Percentiles rank a stretch among this genome's conserved stretches.
Evolutionary conservation across 352 stramenopile genomes (phyloP).

Genomic region (Pythium aphanidermatum): DNA sequence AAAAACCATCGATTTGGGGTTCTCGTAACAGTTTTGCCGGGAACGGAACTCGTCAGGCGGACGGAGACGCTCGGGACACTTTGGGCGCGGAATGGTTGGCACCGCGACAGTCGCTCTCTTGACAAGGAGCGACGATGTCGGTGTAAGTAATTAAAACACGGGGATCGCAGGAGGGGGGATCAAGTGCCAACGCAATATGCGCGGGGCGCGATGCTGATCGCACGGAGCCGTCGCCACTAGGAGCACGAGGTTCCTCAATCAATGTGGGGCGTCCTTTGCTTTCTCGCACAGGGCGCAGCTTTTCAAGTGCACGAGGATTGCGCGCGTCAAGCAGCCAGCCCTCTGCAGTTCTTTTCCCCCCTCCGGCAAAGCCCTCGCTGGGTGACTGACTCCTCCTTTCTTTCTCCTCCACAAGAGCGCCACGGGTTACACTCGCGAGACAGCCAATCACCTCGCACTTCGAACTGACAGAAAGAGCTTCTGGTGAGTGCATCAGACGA

Average conservation of each 20-base stretch:
- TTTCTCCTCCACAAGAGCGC: too few species aligned
- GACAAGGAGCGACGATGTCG: too few species aligned
- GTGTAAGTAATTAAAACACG: too few species aligned
- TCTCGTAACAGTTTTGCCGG: too few species aligned
- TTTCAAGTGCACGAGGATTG: conserved; percentile 13
- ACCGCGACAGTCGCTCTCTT: too few species aligned
- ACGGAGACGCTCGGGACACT: too few species aligned
- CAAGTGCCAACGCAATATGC: background rate
- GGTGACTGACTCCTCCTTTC: conserved; percentile 8
- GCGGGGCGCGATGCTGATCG: conserved; percentile 11
- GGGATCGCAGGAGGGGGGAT: conserved; percentile 1
- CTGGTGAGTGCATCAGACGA: too few species aligned
- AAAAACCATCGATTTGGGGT: conserved; percentile 21
- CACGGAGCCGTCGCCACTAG: conserved; percentile 12
- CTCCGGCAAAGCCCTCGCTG: background rate
- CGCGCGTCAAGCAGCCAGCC: conserved; percentile 6
- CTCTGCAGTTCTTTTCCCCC: conserved; percentile 13
- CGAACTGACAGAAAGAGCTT: too few species aligned
- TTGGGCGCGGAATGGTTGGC: too few species aligned
- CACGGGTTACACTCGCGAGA: conserved; percentile 15
- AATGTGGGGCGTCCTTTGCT: conserved; percentile 16
- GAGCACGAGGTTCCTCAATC: background rate
- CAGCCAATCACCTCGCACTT: conserved; percentile 17
- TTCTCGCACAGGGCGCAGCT: conserved; percentile 16
- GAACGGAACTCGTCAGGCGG: too few species aligned